Base-by-base conservation (phyloP, 2,329 filamentous ascomycete species). In the Pyrenophora tritici-repentis region DNA sequence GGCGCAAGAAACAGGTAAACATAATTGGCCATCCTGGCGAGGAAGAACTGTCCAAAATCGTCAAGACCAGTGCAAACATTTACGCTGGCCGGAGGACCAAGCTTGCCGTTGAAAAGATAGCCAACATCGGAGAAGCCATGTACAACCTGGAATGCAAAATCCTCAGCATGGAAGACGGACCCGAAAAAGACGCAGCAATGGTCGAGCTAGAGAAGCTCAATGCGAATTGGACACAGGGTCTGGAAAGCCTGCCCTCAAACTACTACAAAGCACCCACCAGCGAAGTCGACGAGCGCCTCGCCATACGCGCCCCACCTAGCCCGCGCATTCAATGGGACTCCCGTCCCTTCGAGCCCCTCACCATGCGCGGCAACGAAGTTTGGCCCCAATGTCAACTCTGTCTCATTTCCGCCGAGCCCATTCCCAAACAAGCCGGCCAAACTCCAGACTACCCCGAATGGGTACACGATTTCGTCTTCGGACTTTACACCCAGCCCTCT, bases 351-450 rank as follows among this genome's bases (percentile, higher is more conserved):
- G 90, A 96, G 63, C 88, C 90, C 0, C 76, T 96, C 13, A 71
- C 76, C 18, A 81, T 83, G 2, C 53, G 76, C 4, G 43, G 72
- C 0, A 65, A 80, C 1, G 91, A 96, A 58, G 87, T 90, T 63
- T 90, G 80, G 68, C 90, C 90, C 1, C 76, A 80, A 18, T 72
- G 78, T 7, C 75, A 78, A 6, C 76, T 84, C 47, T 74, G 77
- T 9, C 81, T 93, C 3, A 68, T 91, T 13, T 88, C 91, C 68
- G 76, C 90, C 51, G 82, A 86, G 58, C 88, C 89, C 3, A 80
- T 81, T 4, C 53, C 66, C 10, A 50, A 52, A 3, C 56, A 62
- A 2, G 29, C 50, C 2, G 44, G 47, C 10, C 31, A 53, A 17
- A 42, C 42, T n/a, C 8, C 40, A 1, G 60, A 67, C 10, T 59